Conservation (phyloP, 1,284 basidiomycete genomes). For the Trametes pubescens region DNA sequence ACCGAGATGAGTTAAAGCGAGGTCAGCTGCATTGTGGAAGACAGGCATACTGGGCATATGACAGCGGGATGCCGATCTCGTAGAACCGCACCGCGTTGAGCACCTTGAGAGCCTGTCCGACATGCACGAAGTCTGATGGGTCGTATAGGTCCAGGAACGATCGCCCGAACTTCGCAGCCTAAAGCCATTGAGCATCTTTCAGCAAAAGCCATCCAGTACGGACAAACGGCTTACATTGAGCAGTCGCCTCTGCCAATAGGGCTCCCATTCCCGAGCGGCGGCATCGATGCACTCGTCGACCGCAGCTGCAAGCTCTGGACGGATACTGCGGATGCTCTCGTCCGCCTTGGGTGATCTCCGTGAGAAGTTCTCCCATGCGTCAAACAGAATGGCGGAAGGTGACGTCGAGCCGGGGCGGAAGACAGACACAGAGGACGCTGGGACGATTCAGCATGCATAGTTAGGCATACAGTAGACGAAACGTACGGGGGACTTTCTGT, state of each 20-base stretch:
- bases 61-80: conserved; percentile 93
- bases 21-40: background rate
- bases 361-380: conserved; percentile 91
- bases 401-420: conserved; percentile 94
- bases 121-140: conserved; percentile 88
- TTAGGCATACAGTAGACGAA: conserved; percentile 8
- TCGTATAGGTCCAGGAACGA: conserved; percentile 94
- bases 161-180: conserved; percentile 96
- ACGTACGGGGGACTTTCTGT: conserved; percentile 89
- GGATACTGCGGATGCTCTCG: conserved; percentile 90
- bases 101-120: conserved; percentile 94
- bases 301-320: conserved; percentile 85
- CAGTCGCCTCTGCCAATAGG: conserved; percentile 87
- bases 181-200: background rate
- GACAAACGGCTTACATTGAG: conserved; percentile 63
- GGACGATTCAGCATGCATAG: conserved; percentile 18
- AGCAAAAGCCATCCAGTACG: background rate
- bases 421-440: conserved; percentile 81
- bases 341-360: conserved; percentile 89
- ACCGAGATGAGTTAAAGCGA: background rate
- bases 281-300: conserved; percentile 96
- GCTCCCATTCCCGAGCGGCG: conserved; percentile 92
- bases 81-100: conserved; percentile 92
- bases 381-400: conserved; percentile 90
- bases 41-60: conserved; percentile 82